Conservation (phyloP, 192 early-diverging fungal species). For the Coemansia sp. region DNA sequence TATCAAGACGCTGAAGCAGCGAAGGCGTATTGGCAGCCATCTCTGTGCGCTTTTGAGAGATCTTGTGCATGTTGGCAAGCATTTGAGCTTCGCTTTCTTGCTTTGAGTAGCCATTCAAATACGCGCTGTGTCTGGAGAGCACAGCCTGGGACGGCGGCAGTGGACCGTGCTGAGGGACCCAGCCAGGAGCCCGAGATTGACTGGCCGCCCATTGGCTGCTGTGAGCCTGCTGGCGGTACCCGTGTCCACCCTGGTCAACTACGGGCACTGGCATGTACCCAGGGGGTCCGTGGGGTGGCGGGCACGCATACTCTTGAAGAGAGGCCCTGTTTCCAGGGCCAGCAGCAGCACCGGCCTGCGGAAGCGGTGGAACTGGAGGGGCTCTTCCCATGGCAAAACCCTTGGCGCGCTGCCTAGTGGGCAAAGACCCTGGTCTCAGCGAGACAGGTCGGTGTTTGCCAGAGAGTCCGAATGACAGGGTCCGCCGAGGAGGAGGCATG, state of each 20-base stretch:
- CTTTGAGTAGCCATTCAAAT: neutral
- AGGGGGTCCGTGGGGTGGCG: neutral
- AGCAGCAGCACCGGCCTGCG: neutral
- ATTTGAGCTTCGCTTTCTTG: conserved; percentile 2
- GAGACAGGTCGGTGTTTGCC: neutral
- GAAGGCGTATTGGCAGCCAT: conserved; percentile 39
- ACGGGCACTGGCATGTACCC: conserved; percentile 4
- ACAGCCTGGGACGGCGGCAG: neutral
- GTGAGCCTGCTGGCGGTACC: neutral
- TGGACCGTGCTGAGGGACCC: neutral
- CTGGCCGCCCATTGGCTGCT: neutral
- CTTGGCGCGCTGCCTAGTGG: neutral
- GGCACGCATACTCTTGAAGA: neutral
- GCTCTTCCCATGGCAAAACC: neutral
- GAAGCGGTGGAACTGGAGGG: conserved; percentile 47
- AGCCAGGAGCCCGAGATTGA: neutral
- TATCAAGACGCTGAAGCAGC: conserved; percentile 45
- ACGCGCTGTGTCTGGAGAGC: neutral
- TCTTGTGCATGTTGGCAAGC: conserved; percentile 16
- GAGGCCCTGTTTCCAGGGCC: neutral
- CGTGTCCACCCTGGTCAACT: conserved; percentile 3
- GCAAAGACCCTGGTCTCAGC: neutral
- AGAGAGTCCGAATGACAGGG: conserved; percentile 23
- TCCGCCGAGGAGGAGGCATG: conserved; percentile 16
- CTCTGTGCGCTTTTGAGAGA: conserved; percentile 28